Evolutionary conservation across 2,329 filamentous ascomycete species (phyloP).

Genomic region (Penicillium sp.): DNA sequence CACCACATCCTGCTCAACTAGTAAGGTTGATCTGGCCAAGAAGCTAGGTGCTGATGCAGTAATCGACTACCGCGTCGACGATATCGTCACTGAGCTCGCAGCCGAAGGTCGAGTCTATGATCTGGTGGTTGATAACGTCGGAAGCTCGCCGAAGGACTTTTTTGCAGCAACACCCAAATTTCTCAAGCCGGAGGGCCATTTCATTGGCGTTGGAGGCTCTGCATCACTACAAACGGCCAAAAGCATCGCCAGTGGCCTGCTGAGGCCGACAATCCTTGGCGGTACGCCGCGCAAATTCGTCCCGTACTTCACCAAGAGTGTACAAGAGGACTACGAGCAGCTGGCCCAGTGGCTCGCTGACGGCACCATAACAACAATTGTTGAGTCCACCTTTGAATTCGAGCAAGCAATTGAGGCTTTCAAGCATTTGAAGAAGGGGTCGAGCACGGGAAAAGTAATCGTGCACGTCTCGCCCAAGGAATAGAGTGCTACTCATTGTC

Average conservation of each 20-base stretch:
- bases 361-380: conserved; percentile 60
- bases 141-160: conserved; percentile 44
- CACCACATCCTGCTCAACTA: conserved; percentile 59
- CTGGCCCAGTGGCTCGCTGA: conserved; percentile 61
- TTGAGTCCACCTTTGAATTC: conserved; percentile 61
- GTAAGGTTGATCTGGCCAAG: conserved; percentile 60
- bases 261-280: conserved; percentile 53
- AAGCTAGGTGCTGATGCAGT: conserved; percentile 64
- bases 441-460: conserved; percentile 64
- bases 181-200: conserved; percentile 52
- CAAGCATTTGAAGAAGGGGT: conserved; percentile 59
- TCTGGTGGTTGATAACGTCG: conserved; percentile 63
- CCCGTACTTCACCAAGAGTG: conserved; percentile 40
- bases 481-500: neutral
- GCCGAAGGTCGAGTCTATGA: conserved; percentile 54
- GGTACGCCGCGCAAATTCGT: conserved; percentile 49
- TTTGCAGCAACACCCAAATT: conserved; percentile 58
- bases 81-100: conserved; percentile 53
- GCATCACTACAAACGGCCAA: conserved; percentile 25
- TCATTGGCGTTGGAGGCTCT: conserved; percentile 58
- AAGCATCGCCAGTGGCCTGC: conserved; percentile 38
- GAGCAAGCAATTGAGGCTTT: conserved; percentile 62
- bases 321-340: conserved; percentile 51
- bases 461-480: conserved; percentile 33
- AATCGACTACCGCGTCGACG: conserved; percentile 59